Evolutionary conservation across 2,329 filamentous ascomycete genomes (phyloP), one percentile per base, ranked within the genome.

Genomic region (Aspergillus thermomutatus): DNA sequence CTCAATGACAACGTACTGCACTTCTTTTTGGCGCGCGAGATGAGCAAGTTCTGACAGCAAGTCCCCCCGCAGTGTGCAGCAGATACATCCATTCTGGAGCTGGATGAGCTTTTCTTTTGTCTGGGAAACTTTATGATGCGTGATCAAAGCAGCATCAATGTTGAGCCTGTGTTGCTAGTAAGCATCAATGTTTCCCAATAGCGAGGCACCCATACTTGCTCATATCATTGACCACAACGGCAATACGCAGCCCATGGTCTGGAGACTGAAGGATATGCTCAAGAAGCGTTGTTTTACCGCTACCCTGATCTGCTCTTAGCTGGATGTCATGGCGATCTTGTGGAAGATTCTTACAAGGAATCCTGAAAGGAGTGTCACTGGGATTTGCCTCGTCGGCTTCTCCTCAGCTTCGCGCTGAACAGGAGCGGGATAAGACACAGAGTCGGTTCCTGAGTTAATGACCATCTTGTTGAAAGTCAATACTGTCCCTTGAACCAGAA

Each of bases 171-270:
- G 26, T 14, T 6, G 7, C 17, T 14, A 6, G 21, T 54, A 8
- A 54, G 26, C 14, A 1, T 5, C 0, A 11, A 14, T 26, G 10
- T 28, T 37, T 2, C 1, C 3, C 0, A 1, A 2, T 8, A 3
- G 19, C 0, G 8, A 19, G 14, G 17, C 10, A 72, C 31, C 31
- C 79, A 62, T 50, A 82, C 80, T 80, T 79, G 59, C 83, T 83
- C 73, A 90, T 89, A 58, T 90, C 88, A 62, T 91, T 90, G 40
- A 91, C 87, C 23, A 90, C 87, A 14, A 90, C 83, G 0, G 87
- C 88, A 56, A 91, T 88, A 1, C 82, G 80, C 8, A 90, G 77
- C 1, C 87, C 85, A 70, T 90, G 87, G 3, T 88, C 79, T 1
- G 74, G 72, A 0, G 83, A 85, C 37, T 82, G 82, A 4, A 90